phyloP scores from a whole-genome alignment of 148 eudicot species.

The Dianthus caryophyllus region DNA sequence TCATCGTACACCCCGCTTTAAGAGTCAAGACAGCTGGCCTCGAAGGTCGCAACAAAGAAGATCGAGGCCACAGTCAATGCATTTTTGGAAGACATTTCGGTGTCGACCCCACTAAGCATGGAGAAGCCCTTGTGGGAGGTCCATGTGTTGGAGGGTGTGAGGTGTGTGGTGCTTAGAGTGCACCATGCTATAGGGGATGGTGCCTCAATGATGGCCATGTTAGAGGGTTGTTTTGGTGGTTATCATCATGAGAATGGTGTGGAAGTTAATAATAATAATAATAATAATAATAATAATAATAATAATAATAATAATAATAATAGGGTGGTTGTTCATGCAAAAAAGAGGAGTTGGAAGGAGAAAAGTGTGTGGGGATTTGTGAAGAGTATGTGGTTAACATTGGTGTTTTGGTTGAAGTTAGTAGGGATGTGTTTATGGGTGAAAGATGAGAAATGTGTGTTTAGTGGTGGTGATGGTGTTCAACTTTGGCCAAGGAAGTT shows the following conservation, averaged over 20 bases:
- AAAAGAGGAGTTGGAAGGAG: slow-evolving; percentile 16
- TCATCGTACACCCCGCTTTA: slow-evolving; percentile 23
- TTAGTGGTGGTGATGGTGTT: slow-evolving; percentile 74
- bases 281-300: too few relatives aligned
- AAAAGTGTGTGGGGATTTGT: slow-evolving; percentile 29
- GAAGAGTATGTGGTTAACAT: slow-evolving; percentile 39
- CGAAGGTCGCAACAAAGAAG: not conserved
- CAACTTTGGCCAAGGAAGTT: slow-evolving; percentile 75
- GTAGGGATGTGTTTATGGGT: slow-evolving; percentile 45
- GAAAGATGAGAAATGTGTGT: slow-evolving; percentile 44
- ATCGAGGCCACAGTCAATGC: slow-evolving; percentile 34
- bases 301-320: too few relatives aligned
- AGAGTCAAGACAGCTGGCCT: not conserved
- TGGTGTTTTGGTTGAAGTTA: slow-evolving; percentile 38
- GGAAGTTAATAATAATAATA: too few relatives aligned
- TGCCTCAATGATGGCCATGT: slow-evolving; percentile 58
- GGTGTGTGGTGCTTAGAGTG: slow-evolving; percentile 44
- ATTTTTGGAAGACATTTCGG: slow-evolving; percentile 50
- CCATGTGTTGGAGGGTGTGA: slow-evolving; percentile 43
- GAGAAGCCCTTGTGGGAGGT: slow-evolving; percentile 82
- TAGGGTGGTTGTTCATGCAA: not conserved
- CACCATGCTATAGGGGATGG: slow-evolving; percentile 86
- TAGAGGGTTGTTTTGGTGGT: slow-evolving; percentile 34
- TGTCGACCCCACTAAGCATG: slow-evolving; percentile 44
- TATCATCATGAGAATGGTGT: slow-evolving; percentile 21